A percentile compares a stretch with the other conserved stretches of the same genome.
Conservation (phyloP, 2,329 filamentous ascomycete species). For the Alternaria panax region DNA sequence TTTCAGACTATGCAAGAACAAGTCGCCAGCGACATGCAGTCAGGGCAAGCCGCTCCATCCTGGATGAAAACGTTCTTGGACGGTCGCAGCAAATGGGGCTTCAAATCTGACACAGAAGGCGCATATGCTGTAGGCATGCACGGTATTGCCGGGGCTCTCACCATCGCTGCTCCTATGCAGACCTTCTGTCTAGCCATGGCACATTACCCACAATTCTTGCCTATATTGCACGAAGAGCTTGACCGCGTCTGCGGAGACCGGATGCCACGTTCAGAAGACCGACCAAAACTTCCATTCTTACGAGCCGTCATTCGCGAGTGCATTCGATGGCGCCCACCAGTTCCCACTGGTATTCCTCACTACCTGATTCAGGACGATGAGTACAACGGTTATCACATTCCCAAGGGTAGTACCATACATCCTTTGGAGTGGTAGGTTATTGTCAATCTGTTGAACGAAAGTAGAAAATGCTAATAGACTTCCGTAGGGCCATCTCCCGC, state of each 20-base stretch:
- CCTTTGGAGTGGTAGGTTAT: constrained; percentile 53
- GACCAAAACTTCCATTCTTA: constrained; percentile 50
- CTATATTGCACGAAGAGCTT: constrained; percentile 51
- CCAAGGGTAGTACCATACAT: constrained; percentile 59
- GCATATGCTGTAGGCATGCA: constrained; percentile 58
- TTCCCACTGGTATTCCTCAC: constrained; percentile 61
- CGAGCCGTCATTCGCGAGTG: constrained; percentile 51
- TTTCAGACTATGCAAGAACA: constrained; percentile 55
- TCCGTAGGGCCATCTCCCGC: constrained; percentile 59
- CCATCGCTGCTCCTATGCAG: constrained; percentile 57
- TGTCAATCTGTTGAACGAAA: neutral
- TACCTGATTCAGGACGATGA: constrained; percentile 62
- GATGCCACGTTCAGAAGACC: constrained; percentile 47
- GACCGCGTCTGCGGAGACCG: constrained; percentile 52
- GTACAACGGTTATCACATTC: constrained; percentile 65
- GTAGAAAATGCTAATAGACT: constrained; percentile 18
- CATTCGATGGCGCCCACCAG: constrained; percentile 56
- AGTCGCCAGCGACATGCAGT: constrained; percentile 47
- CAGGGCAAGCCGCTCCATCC: constrained; percentile 46
- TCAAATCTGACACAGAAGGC: constrained; percentile 54
- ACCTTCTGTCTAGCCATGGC: constrained; percentile 57
- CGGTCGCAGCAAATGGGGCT: constrained; percentile 50
- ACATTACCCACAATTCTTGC: constrained; percentile 54
- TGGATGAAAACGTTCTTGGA: constrained; percentile 57
- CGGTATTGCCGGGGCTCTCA: constrained; percentile 56